Conservation (phyloP, 2,329 filamentous ascomycete species). For the Aquanectria penicillioides region DNA sequence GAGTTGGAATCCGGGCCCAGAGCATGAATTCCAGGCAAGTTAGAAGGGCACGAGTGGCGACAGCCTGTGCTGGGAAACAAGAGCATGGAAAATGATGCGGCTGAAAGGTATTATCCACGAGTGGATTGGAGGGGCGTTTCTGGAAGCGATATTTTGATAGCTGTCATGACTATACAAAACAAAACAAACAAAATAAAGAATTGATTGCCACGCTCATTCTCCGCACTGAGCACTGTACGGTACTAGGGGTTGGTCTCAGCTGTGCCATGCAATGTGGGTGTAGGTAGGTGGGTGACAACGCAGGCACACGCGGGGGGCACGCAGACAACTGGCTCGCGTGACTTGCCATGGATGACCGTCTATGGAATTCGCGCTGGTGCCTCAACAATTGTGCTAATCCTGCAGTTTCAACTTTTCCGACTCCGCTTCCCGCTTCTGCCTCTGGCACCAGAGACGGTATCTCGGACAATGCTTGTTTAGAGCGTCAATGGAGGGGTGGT, state of each 20-base stretch:
- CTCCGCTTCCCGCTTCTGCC: background rate
- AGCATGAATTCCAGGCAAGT: conserved; percentile 11
- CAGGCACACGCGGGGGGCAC: conserved; percentile 5
- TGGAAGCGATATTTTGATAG: conserved; percentile 21
- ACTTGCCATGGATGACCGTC: conserved; percentile 16
- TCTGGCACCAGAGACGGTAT: conserved; percentile 2
- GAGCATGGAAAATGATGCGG: conserved; percentile 14
- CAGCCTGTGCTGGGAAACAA: background rate
- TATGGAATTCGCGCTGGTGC: conserved; percentile 4
- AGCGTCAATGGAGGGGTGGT: conserved; percentile 11
- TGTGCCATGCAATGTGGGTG: too few species aligned
- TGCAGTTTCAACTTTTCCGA: background rate
- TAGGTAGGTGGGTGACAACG: background rate
- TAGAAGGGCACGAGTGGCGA: background rate
- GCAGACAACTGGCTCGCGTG: conserved; percentile 25
- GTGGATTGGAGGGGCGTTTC: conserved; percentile 22
- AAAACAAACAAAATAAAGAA: conserved; percentile 11
- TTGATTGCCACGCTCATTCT: conserved; percentile 1
- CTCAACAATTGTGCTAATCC: background rate
- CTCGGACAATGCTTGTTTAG: conserved; percentile 12
- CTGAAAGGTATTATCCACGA: conserved; percentile 8
- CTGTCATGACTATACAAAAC: conserved; percentile 26
- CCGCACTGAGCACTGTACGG: background rate
- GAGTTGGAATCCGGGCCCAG: background rate
- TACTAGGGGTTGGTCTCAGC: too few species aligned